Conservation (phyloP, 2,329 filamentous ascomycete genomes). For the Colletotrichum lindemuthianum region DNA sequence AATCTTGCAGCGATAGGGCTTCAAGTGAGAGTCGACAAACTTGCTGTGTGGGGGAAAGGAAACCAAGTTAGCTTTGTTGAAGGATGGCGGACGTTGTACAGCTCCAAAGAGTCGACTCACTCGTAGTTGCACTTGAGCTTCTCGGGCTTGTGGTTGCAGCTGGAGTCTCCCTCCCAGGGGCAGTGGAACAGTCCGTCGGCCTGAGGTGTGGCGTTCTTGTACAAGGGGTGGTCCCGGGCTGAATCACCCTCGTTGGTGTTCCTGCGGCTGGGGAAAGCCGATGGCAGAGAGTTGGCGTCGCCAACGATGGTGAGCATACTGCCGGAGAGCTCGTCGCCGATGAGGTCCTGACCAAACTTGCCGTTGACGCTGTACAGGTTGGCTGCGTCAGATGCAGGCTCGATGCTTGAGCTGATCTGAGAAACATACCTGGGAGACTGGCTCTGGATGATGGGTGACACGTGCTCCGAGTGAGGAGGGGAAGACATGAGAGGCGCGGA, state of each 20-base stretch:
- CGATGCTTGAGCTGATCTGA: conserved; percentile 33
- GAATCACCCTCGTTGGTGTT: conserved; percentile 64
- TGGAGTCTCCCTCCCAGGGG: conserved; percentile 78
- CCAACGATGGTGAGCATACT: conserved; percentile 42
- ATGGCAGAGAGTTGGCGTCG: conserved; percentile 49
- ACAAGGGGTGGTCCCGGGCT: conserved; percentile 74
- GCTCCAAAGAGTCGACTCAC: conserved; percentile 64
- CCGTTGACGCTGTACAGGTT: conserved; percentile 48
- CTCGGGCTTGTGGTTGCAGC: conserved; percentile 89
- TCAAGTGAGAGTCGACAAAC: conserved; percentile 95
- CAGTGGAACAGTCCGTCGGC: conserved; percentile 91
- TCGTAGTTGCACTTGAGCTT: conserved; percentile 99
- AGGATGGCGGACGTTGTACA: neutral
- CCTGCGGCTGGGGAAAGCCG: conserved; percentile 57
- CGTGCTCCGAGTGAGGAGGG: conserved; percentile 57
- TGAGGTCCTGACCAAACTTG: conserved; percentile 43
- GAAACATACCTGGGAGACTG: conserved; percentile 65
- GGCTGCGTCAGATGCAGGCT: conserved; percentile 45
- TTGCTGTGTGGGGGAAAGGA: conserved; percentile 69
- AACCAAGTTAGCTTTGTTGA: conserved; percentile 40
- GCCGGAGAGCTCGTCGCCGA: conserved; percentile 36
- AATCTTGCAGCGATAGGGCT: conserved; percentile 95
- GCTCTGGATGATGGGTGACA: conserved; percentile 60
- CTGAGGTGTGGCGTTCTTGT: conserved; percentile 71
- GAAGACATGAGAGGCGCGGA: conserved; percentile 52